A percentile compares a stretch with the other conserved stretches of the same genome.
Evolutionary conservation across 805 yeast genomes (phyloP).

Genomic region (Saccharomycopsis sp.): DNA sequence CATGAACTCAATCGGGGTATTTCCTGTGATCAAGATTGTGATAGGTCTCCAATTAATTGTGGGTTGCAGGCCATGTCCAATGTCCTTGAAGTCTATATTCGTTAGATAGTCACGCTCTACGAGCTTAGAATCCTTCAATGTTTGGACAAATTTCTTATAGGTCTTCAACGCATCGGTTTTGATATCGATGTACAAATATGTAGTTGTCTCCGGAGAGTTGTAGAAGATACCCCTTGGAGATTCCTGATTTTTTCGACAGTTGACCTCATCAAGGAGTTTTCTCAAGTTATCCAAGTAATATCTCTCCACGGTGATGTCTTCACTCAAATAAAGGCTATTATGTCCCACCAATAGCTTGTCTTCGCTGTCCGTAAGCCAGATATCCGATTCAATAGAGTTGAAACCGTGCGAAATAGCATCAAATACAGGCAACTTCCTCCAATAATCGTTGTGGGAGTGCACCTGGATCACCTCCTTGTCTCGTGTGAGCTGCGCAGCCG

Average conservation of each 20-base stretch:
- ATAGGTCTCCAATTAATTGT: conserved; percentile 44
- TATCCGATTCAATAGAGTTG: conserved; percentile 59
- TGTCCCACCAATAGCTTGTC: conserved; percentile 14
- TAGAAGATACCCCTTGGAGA: conserved; percentile 38
- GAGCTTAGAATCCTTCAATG: conserved; percentile 36
- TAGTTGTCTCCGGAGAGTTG: conserved; percentile 42
- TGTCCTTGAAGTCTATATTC: conserved; percentile 33
- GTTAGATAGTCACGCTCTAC: conserved; percentile 40
- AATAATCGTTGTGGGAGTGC: conserved; percentile 68
- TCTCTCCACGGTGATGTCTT: conserved; percentile 4
- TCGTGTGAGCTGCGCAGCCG: conserved; percentile 23
- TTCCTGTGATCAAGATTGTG: conserved; percentile 60
- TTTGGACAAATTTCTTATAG: conserved; percentile 38
- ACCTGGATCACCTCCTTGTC: conserved; percentile 31
- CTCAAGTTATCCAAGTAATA: conserved; percentile 47
- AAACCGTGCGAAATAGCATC: conserved; percentile 50
- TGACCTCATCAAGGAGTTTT: conserved; percentile 47
- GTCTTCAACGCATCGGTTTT: conserved; percentile 44
- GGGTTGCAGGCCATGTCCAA: conserved; percentile 20
- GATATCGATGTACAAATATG: conserved; percentile 47
- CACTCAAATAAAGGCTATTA: conserved; percentile 21
- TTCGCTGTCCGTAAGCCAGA: conserved; percentile 38
- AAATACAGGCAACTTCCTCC: conserved; percentile 50
- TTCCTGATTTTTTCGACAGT: conserved; percentile 35
- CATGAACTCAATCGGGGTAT: conserved; percentile 43